A percentile compares a stretch with the other conserved stretches of the same genome.
Conservation (phyloP, 805 yeast species). For the Kazachstania kunashirensis region DNA sequence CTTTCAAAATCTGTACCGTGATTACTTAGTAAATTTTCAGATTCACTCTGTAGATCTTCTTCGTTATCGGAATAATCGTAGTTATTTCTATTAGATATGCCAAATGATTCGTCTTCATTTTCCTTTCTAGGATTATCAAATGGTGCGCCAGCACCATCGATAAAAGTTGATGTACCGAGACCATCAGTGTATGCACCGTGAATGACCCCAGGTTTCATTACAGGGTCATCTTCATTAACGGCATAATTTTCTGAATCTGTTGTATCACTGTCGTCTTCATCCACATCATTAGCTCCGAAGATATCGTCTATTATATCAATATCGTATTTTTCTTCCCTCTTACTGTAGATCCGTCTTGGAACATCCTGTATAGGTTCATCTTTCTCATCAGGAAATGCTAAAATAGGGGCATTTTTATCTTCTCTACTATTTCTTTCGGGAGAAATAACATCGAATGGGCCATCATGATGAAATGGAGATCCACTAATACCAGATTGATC, state of each 20-base stretch:
- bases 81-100: no score
- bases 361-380: slow-evolving; percentile 44
- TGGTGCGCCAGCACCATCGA: slow-evolving; percentile 93
- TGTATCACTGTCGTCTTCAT: slow-evolving; percentile 24
- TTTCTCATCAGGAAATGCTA: slow-evolving; percentile 92
- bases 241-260: slow-evolving; percentile 35
- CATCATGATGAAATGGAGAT: slow-evolving; percentile 94
- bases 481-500: slow-evolving; percentile 94
- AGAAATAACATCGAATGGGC: slow-evolving; percentile 98
- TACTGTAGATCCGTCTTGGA: slow-evolving; percentile 60
- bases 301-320: slow-evolving; percentile 1
- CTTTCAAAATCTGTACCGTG: slow-evolving; percentile 1
- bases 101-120: background rate
- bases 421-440: slow-evolving; percentile 78
- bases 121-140: no score
- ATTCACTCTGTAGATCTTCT: no score
- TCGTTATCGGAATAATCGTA: no score
- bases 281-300: slow-evolving; percentile 33
- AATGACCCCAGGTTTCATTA: slow-evolving; percentile 44
- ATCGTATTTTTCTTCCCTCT: slow-evolving; percentile 24
- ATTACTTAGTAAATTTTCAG: background rate
- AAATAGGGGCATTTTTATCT: slow-evolving; percentile 74
- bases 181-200: slow-evolving; percentile 86
- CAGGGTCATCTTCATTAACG: background rate
- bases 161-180: slow-evolving; percentile 79